Evolutionary conservation across 2,329 filamentous ascomycete genomes (phyloP).

Genomic region (Arthrobotrys musiformis): DNA sequence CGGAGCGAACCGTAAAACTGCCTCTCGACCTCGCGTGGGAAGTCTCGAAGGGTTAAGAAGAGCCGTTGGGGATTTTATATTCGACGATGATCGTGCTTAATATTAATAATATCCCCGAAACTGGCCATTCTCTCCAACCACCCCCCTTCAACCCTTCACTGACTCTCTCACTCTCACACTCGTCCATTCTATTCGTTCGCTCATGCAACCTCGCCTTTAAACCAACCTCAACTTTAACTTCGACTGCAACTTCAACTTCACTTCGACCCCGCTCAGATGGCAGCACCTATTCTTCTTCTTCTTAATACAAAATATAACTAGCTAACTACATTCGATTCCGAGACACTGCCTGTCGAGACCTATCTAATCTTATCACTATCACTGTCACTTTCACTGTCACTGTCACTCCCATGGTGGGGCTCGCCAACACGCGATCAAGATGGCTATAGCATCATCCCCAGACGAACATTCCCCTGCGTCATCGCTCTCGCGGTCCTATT

Average conservation of each 20-base stretch:
- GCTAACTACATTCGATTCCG: not conserved
- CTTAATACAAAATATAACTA: too few species aligned
- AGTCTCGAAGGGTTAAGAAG: not conserved
- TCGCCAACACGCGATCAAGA: constrained; percentile 28
- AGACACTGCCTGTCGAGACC: not conserved
- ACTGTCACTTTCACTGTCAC: too few species aligned
- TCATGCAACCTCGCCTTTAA: not conserved
- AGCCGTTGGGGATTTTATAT: constrained; percentile 4
- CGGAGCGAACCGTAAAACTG: not conserved
- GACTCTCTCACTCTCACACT: too few species aligned
- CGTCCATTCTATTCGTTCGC: too few species aligned
- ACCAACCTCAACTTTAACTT: not conserved
- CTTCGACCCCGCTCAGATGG: not conserved
- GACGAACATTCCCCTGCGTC: constrained; percentile 39
- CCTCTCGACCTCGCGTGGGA: not conserved
- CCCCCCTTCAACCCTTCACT: not conserved
- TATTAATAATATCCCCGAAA: not conserved
- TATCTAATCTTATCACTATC: constrained; percentile 20
- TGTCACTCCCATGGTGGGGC: constrained; percentile 28
- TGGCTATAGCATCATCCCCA: constrained; percentile 32
- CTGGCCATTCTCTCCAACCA: not conserved
- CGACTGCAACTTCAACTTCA: not conserved
- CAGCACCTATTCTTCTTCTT: not conserved
- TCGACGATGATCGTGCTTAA: not conserved
- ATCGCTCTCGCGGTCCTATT: constrained; percentile 40